These are phyloP conservation scores for Camelina hispida DNA, from an alignment of 345 rosid species.

Conservation along the genomic window DNA sequence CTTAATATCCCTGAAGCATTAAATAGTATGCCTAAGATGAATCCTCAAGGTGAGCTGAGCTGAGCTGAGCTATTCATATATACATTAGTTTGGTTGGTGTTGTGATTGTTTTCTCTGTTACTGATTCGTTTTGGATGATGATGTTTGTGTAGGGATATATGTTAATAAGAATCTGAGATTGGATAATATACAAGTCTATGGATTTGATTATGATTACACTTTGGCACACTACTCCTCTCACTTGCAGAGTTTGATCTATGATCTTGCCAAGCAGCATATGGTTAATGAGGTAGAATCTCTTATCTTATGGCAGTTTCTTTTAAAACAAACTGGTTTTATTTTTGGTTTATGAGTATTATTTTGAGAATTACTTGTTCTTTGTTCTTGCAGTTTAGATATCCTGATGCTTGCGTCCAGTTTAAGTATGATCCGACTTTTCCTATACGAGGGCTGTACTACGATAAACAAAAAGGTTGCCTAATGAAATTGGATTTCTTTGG, in stretches of 20 bases:
- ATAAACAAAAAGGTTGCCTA: slow-evolving; percentile 82
- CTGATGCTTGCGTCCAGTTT: slow-evolving; percentile 70
- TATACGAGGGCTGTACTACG: slow-evolving; percentile 88
- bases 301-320: slow-evolving; percentile 5
- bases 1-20: slow-evolving; percentile 70
- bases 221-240: slow-evolving; percentile 85
- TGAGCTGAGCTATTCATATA: too few species aligned
- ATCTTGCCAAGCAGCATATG: slow-evolving; percentile 91
- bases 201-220: slow-evolving; percentile 95
- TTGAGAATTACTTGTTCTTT: neutral
- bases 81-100: neutral
- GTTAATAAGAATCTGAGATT: slow-evolving; percentile 87
- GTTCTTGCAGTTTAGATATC: slow-evolving; percentile 78
- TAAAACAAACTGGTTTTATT: neutral
- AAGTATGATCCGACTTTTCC: slow-evolving; percentile 87
- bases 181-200: slow-evolving; percentile 87
- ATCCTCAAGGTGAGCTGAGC: slow-evolving; percentile 53
- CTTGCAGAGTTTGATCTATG: slow-evolving; percentile 87
- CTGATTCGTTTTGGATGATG: slow-evolving; percentile 1
- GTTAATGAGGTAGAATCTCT: slow-evolving; percentile 72
- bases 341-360: neutral
- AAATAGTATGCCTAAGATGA: slow-evolving; percentile 75
- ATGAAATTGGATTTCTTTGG: slow-evolving; percentile 98
- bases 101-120: too few species aligned
- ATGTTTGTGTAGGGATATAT: slow-evolving; percentile 62